Evolutionary conservation across 148 eudicot species (phyloP).

Genomic region (Arctostaphylos glauca): DNA sequence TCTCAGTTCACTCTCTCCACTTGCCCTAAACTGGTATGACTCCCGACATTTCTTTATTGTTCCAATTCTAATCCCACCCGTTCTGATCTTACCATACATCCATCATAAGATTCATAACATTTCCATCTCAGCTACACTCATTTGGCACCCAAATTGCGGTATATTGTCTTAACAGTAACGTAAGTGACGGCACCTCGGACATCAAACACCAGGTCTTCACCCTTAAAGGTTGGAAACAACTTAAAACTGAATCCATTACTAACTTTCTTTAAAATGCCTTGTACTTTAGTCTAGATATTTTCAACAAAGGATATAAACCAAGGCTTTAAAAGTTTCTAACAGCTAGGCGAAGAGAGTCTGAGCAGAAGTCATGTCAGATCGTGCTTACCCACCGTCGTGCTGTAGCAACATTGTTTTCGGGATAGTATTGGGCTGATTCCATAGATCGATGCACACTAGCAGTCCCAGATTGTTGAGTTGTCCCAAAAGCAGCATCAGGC

Average conservation of each 20-base stretch:
- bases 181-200: neutral
- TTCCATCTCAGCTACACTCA: too few species aligned
- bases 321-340: neutral
- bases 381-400: slow-evolving; percentile 99
- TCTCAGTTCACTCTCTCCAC: too few species aligned
- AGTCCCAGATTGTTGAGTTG: slow-evolving; percentile 46
- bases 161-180: neutral
- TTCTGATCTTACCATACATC: too few species aligned
- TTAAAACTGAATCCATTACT: neutral
- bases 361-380: slow-evolving; percentile 2
- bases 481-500: slow-evolving; percentile 78
- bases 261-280: neutral
- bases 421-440: slow-evolving; percentile 88
- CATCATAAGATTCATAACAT: too few species aligned
- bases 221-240: neutral
- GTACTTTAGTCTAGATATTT: neutral
- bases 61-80: too few species aligned
- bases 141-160: too few species aligned
- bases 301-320: neutral
- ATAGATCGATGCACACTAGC: slow-evolving; percentile 72
- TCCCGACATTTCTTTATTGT: too few species aligned
- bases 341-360: too few species aligned
- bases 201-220: neutral
- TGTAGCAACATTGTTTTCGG: slow-evolving; percentile 62
- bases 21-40: too few species aligned